A percentile compares a stretch with the other conserved stretches of the same genome.
phyloP scores from a whole-genome alignment of 768 basidiomycete species.

The Polyporus arcularius region DNA sequence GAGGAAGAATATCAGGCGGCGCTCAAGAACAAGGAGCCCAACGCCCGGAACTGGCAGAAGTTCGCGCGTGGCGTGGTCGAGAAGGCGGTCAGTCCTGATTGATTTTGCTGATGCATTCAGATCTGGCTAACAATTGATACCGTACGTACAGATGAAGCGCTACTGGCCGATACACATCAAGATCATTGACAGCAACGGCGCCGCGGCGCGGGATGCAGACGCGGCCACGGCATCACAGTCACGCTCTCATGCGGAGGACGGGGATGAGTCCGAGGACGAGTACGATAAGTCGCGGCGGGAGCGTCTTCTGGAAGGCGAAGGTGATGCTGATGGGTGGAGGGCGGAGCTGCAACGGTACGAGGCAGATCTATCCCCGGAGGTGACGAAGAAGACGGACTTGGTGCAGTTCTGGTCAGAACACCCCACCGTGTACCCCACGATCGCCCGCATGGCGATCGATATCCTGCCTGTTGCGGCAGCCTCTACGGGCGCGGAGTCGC shows the following conservation, averaged over 20 bases:
- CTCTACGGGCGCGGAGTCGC: conserved; percentile 11
- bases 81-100: background rate
- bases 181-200: background rate
- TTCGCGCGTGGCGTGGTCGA: background rate
- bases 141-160: background rate
- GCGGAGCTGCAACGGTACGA: conserved; percentile 20
- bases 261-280: background rate
- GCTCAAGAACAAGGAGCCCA: background rate
- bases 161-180: background rate
- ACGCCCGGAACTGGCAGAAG: background rate
- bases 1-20: background rate
- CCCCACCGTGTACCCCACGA: conserved; percentile 1
- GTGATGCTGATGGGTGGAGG: conserved; percentile 22
- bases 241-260: background rate
- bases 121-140: too few relatives aligned
- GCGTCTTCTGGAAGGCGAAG: background rate
- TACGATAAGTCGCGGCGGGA: background rate
- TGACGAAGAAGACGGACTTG: conserved; percentile 18
- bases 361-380: conserved; percentile 7
- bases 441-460: conserved; percentile 14
- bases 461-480: conserved; percentile 9
- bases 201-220: background rate
- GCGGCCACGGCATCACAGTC: background rate
- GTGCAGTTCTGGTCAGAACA: conserved; percentile 21
- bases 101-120: background rate